Base-by-base conservation (phyloP, 2,329 filamentous ascomycete genomes). In the Sporothrix euskadiensis region DNA sequence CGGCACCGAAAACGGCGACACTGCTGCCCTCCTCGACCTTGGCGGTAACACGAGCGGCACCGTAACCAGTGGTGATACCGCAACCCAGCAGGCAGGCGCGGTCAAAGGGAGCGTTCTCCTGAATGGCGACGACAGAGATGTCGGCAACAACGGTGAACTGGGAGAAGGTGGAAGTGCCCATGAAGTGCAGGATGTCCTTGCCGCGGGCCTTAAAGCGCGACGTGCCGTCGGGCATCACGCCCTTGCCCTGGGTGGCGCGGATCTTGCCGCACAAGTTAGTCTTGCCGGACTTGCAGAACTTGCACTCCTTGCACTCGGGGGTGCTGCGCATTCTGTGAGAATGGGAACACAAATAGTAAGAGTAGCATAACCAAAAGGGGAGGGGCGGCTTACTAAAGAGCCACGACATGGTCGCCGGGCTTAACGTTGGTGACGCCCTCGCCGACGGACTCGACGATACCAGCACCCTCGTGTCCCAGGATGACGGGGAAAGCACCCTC, bases 191-290 rank as follows among this genome's bases (percentile, higher is more conserved):
- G 75, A 99, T 88, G 79, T 97, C 92, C 85, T 98, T 91, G 83
- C 96, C 96, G 84, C 95, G 96, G 88, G 91, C 94, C 84, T 89
- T 93, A 90, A 98, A 98, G 79, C 96, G 92, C 73, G 92, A 92
- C 77, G 95, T 98, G 79, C 95, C 95, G 83, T 99, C 96, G 73
- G 96, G 96, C 94, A 99, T 97, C 78, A 98, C 89, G 80, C 96
- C 96, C 83, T 91, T 92, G 79, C 96, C 96, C 85, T 99, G 96
- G 61, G 96, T 98, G 63, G 94, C 93, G 79, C 96, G 92, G 84
- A 99, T 99, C 90, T 98, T 98, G 83, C 96, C 96, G 85, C 95
- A 98, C 74, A 98, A 92, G 85, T 98, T 98, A 80, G 95, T 98
- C 91, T 99, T 99, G 85, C 95, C 96, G 57, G 95, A 98, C 84